These are phyloP conservation scores for Termitomyces sp. DNA, from an alignment of 768 basidiomycete species.

Conservation along the genomic window DNA sequence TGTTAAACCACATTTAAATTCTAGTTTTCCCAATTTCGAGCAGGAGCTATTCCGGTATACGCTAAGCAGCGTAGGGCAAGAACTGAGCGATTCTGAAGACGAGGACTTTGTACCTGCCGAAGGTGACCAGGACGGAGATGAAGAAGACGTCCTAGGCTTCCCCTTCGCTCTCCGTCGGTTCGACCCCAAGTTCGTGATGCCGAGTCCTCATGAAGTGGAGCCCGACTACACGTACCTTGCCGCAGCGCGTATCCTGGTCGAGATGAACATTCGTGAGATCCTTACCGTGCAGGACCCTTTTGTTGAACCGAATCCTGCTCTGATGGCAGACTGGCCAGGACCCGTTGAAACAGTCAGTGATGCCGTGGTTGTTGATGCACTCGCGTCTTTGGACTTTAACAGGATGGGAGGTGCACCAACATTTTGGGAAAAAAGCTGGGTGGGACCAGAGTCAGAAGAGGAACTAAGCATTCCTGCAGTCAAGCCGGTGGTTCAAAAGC, in stretches of 20 bases:
- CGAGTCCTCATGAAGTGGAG: constrained; percentile 18
- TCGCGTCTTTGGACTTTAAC: constrained; percentile 24
- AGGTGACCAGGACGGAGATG: constrained; percentile 9
- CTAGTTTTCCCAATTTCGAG: constrained; percentile 11
- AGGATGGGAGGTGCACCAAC: constrained; percentile 36
- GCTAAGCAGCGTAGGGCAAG: constrained; percentile 5
- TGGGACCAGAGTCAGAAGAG: neutral
- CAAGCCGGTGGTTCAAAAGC: neutral
- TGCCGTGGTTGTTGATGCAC: constrained; percentile 9
- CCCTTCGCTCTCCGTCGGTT: constrained; percentile 14
- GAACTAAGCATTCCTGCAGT: neutral
- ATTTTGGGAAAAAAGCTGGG: constrained; percentile 27
- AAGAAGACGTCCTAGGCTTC: constrained; percentile 5
- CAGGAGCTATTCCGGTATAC: constrained; percentile 9
- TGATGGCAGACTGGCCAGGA: neutral
- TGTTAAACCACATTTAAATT: neutral
- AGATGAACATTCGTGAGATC: constrained; percentile 42
- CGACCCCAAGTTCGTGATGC: constrained; percentile 13
- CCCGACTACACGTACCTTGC: constrained; percentile 51
- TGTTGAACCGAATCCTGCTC: neutral
- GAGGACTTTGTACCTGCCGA: constrained; percentile 12
- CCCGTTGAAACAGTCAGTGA: neutral
- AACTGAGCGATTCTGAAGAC: constrained; percentile 9
- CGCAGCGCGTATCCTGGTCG: constrained; percentile 44
- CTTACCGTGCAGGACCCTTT: constrained; percentile 13